Conservation (phyloP, 768 basidiomycete genomes). For the Naganishia antarctica region DNA sequence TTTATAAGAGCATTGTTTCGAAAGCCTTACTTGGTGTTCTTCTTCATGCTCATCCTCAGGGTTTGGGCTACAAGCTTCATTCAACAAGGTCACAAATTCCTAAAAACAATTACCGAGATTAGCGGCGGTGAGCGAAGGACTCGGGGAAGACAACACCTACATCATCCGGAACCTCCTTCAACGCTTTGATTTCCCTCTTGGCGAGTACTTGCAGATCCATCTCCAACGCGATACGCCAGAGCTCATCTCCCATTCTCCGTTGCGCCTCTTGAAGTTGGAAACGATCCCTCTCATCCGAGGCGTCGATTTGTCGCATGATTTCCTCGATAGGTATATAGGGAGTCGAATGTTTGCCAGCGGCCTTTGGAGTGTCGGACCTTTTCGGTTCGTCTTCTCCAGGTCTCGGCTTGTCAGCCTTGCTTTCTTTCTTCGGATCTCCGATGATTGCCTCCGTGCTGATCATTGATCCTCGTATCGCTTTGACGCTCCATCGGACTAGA, state of each 20-base stretch:
- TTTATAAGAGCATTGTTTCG: too few relatives aligned
- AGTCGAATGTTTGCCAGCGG: neutral
- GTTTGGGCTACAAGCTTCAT: constrained; percentile 20
- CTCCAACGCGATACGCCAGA: constrained; percentile 30
- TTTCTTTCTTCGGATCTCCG: neutral
- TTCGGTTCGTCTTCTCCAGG: constrained; percentile 7
- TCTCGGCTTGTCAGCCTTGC: constrained; percentile 1
- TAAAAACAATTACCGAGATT: neutral
- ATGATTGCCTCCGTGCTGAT: constrained; percentile 17
- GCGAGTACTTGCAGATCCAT: constrained; percentile 25
- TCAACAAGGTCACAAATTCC: constrained; percentile 18
- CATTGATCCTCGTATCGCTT: constrained; percentile 19
- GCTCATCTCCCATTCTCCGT: constrained; percentile 25
- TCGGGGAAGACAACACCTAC: neutral
- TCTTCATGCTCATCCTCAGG: constrained; percentile 18
- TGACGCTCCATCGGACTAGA: constrained; percentile 23
- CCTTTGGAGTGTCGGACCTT: neutral
- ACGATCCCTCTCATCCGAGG: constrained; percentile 16
- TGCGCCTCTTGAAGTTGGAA: constrained; percentile 19
- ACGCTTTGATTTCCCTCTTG: constrained; percentile 18
- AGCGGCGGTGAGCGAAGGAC: neutral
- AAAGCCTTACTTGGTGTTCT: constrained; percentile 8
- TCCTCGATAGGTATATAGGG: constrained; percentile 13
- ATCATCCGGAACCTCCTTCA: constrained; percentile 25
- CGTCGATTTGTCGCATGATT: constrained; percentile 18